Percentiles rank a stretch among this genome's conserved stretches.
phyloP scores from a whole-genome alignment of 1,284 basidiomycete genomes.

The Pseudozyma pruni region DNA sequence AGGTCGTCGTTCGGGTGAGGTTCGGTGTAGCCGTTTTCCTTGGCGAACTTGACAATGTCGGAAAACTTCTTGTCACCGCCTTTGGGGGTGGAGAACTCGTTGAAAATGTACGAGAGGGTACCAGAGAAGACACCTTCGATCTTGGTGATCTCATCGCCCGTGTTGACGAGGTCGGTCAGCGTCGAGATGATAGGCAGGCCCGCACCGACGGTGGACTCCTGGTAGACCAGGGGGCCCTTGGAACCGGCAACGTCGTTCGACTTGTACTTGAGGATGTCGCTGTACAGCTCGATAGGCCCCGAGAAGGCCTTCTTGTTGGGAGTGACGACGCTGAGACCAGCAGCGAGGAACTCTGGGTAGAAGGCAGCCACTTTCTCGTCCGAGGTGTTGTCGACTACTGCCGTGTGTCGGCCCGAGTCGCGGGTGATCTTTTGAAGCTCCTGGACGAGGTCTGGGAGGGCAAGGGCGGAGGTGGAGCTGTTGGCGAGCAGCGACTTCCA shows the following conservation, averaged over 20 bases:
- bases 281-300: constrained; percentile 78
- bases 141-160: constrained; percentile 81
- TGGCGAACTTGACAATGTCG: constrained; percentile 86
- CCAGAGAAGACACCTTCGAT: constrained; percentile 85
- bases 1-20: constrained; percentile 97
- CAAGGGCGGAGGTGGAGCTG: constrained; percentile 46
- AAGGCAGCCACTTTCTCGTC: constrained; percentile 82
- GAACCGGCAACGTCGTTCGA: constrained; percentile 32
- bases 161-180: constrained; percentile 87
- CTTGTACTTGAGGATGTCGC: constrained; percentile 72
- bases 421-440: constrained; percentile 53
- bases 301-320: constrained; percentile 99
- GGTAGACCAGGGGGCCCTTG: constrained; percentile 76
- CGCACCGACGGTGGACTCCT: constrained; percentile 95
- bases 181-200: constrained; percentile 92
- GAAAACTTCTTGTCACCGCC: constrained; percentile 76
- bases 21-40: constrained; percentile 95
- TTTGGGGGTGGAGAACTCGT: constrained; percentile 76
- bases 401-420: constrained; percentile 69
- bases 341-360: constrained; percentile 83
- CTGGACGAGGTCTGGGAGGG: constrained; percentile 49
- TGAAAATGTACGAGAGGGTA: constrained; percentile 99
- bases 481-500: constrained; percentile 53
- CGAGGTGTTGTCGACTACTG: constrained; percentile 93
- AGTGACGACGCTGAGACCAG: constrained; percentile 88